Percentiles rank a stretch among this genome's conserved stretches.
Conservation (phyloP, 257 asterid species). For the Solanum paucissectum region DNA sequence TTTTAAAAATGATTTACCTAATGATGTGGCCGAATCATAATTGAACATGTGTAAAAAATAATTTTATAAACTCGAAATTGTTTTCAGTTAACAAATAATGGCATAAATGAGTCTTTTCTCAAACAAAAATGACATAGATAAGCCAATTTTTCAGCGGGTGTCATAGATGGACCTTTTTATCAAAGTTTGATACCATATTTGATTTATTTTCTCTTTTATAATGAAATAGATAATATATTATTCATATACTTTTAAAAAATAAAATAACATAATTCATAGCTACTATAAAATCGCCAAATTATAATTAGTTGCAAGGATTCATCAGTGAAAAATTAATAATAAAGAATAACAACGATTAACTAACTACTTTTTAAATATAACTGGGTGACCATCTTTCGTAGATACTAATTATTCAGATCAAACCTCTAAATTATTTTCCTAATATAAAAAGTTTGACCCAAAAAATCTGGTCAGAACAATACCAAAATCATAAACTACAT, state of each 20-base stretch:
- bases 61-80: too few relatives aligned
- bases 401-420: neutral
- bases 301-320: too few relatives aligned
- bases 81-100: neutral
- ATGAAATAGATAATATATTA: too few relatives aligned
- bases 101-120: neutral
- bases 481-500: neutral
- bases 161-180: too few relatives aligned
- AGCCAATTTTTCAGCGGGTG: too few relatives aligned
- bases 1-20: neutral
- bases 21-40: neutral
- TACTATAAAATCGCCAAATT: neutral
- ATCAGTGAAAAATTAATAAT: neutral
- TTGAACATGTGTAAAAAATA: neutral
- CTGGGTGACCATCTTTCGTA: neutral
- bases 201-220: too few relatives aligned
- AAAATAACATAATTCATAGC: neutral
- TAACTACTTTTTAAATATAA: too few relatives aligned
- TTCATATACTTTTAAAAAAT: neutral
- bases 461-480: neutral
- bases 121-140: neutral
- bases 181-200: neutral
- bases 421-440: neutral
- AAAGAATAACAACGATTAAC: neutral
- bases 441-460: too few relatives aligned